Base-by-base conservation (phyloP, 768 basidiomycete genomes). In the Cyclocybe cylindracea region DNA sequence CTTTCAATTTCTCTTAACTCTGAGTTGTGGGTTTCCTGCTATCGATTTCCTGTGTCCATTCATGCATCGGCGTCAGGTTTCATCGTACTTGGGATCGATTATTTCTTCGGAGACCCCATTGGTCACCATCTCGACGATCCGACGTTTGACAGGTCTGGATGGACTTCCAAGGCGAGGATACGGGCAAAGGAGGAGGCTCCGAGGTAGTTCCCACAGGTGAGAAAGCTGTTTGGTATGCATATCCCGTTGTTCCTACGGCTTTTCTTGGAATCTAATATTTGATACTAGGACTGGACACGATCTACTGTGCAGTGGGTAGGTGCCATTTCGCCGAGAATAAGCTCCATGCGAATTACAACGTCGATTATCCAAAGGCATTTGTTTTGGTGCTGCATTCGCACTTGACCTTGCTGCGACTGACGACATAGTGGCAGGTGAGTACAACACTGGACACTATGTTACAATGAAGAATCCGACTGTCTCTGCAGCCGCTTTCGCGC, bases 51-150 rank as follows among this genome's bases (percentile, higher is more conserved):
- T 24, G 24, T 24, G 5, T 24, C 24, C 24, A 24, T 5, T 24
- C 3, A 24, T 24, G 24, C 24, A 5, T 24, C 24, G 24, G 5
- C 24, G 24, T 10, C 39, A 85, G 84, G 84, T 1, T 85, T 78
- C 60, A 65, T 71, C 40, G 82, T 86, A 5, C 61, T 85, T 4
- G 82, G 81, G 1, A 64, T 78, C 32, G 85, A 86, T 53, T 86
- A 83, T 62, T 84, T 87, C 63, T 73, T 83, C 44, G 83, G 84
- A 7, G 80, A 84, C 46, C 68, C 76, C 13, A 55, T 85, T 1
- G 58, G 76, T n/a, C 48, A 58, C 1, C 73, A 78, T 54, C 61
- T 66, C 16, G 63, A 68, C 2, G 69, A 76, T 66, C 70, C 24
- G 13, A 64, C 51, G 19, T 74, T 72, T 42, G 67, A 75, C 46